Base-by-base conservation (phyloP, 805 yeast genomes). In the Candida hungchunana region DNA sequence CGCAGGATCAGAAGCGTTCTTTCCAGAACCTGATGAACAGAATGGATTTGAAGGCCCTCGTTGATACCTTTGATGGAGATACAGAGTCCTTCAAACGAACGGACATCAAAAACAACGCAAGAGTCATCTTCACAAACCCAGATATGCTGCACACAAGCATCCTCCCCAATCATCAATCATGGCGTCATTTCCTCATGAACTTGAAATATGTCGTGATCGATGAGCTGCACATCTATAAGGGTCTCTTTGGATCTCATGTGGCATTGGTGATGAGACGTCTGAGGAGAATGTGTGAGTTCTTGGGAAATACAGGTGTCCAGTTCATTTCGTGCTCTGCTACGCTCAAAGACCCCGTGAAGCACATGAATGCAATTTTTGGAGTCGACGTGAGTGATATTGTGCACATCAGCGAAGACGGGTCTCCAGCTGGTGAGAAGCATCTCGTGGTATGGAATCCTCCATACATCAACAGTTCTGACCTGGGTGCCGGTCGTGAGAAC, bases 241-340 rank as follows among this genome's bases (percentile, higher is more conserved):
- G 97, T 0, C 67, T 87, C 0, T 93, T 93, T 64, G 99, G 99
- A 0, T 77, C 95, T 0, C 93, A 93, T 59, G 97, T 90, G 1
- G 81, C 95, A 3, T 66, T 82, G 31, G 81, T 93, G 0, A 75
- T 93, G 79, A 67, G 96, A 40, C 59, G 99, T 31, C 59, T 93
- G 20, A 64, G 83, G 31, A 61, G 99, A 33, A 53, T 90, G 1
- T 73, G 86, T 43, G 48, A 64, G 4, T 58, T 63, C 38, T 53
- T 73, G 21, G 79, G 81, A 0, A 79, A 81, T 42, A 44, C 59
- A n/a, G 43, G 63, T 2, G 49, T 86, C 26, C 73, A 71, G 37
- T 87, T 83, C 55, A 77, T 93, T 5, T 83, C 96, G 1, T 90
- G 98, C 61, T 89, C 97, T 0, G 99, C 99, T 0, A 93, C 99